phyloP scores from a whole-genome alignment of 2,329 filamentous ascomycete species.

The Nakataea oryzae region DNA sequence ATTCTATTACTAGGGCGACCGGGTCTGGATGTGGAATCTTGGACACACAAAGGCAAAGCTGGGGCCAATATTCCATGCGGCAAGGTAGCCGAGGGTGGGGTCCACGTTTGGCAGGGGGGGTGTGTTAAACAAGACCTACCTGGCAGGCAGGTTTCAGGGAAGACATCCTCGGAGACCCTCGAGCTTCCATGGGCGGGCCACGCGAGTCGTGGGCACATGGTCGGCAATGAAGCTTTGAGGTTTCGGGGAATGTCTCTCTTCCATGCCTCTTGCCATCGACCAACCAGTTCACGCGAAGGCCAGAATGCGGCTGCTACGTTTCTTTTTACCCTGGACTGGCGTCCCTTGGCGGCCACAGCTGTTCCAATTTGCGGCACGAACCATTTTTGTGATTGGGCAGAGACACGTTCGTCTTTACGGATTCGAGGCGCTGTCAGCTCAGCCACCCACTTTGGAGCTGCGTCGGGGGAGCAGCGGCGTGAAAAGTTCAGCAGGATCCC shows the following conservation, averaged over 20 bases:
- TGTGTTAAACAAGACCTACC: not conserved
- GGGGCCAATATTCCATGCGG: no score
- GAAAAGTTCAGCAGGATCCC: no score
- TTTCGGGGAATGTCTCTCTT: not conserved
- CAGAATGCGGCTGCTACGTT: not conserved
- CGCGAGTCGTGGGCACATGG: no score
- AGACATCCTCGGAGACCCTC: no score
- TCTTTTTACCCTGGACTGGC: no score
- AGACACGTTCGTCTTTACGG: not conserved
- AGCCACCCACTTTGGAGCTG: not conserved
- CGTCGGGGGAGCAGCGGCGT: no score
- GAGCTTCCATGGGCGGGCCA: no score
- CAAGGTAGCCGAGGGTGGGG: not conserved
- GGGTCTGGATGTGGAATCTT: not conserved
- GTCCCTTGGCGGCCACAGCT: not conserved
- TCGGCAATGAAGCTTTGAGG: not conserved
- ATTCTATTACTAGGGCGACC: not conserved
- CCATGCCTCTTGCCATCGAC: not conserved
- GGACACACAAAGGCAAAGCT: not conserved
- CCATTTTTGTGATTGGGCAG: not conserved
- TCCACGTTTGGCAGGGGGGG: not conserved
- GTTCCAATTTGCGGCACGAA: not conserved
- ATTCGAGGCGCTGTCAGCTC: not conserved
- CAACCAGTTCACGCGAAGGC: no score
- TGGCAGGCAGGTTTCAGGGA: not conserved